Conservation (phyloP, 1,284 basidiomycete genomes). For the Apiotrichum domesticum region DNA sequence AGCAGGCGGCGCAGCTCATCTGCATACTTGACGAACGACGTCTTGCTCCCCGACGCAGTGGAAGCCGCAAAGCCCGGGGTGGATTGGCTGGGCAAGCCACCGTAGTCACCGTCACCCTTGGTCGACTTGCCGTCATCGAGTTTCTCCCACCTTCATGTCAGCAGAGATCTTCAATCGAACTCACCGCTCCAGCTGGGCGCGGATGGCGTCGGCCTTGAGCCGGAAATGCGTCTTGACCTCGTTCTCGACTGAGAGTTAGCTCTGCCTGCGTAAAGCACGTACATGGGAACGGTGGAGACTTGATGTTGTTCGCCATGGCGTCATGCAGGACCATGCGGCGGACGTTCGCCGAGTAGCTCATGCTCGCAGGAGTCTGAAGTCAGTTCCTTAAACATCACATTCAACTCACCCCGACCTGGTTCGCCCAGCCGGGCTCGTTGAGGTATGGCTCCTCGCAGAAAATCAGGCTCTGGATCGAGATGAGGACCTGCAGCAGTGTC, state of each 20-base stretch:
- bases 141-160: conserved; percentile 21
- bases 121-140: conserved; percentile 27
- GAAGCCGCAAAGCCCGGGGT: no score
- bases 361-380: conserved; percentile 52
- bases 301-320: conserved; percentile 67
- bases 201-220: conserved; percentile 67
- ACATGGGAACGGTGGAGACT: conserved; percentile 57
- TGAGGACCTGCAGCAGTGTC: conserved; percentile 68
- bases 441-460: conserved; percentile 80
- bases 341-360: conserved; percentile 62
- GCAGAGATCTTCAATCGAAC: background rate
- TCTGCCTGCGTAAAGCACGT: conserved; percentile 1
- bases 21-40: conserved; percentile 21
- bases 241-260: conserved; percentile 63
- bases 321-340: conserved; percentile 80
- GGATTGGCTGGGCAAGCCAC: background rate
- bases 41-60: background rate
- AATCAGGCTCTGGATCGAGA: conserved; percentile 93
- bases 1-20: conserved; percentile 19
- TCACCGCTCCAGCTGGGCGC: conserved; percentile 68
- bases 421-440: conserved; percentile 83
- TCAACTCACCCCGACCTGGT: conserved; percentile 60
- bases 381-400: background rate
- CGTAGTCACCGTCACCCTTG: background rate
- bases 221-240: conserved; percentile 82